These are phyloP conservation scores for Echium plantagineum DNA, from an alignment of 257 asterid species.

Conservation along the genomic window DNA sequence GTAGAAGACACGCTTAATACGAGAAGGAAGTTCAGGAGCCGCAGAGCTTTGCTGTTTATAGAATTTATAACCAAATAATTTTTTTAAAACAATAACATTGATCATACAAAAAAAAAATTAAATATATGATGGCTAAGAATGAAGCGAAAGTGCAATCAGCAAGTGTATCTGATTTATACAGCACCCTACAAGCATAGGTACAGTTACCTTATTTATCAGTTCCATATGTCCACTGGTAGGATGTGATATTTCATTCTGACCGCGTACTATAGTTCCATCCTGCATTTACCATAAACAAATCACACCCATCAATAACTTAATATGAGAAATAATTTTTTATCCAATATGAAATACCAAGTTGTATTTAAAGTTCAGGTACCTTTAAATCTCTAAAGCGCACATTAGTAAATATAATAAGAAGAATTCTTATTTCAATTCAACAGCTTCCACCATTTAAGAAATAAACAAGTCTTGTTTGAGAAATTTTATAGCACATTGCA, in stretches of 20 bases:
- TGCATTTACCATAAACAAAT: constrained; percentile 17
- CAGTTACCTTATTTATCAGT: constrained; percentile 62
- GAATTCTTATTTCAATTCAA: too few species aligned
- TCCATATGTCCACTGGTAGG: constrained; percentile 62
- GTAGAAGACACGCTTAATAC: constrained; percentile 82
- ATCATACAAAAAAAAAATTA: background rate
- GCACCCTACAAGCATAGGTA: background rate
- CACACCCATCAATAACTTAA: background rate
- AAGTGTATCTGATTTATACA: background rate
- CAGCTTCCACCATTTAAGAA: too few species aligned
- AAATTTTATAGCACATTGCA: too few species aligned
- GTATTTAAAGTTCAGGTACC: background rate
- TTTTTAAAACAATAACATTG: background rate
- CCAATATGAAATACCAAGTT: constrained; percentile 6
- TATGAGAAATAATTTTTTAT: background rate
- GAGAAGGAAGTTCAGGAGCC: constrained; percentile 60
- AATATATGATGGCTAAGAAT: background rate
- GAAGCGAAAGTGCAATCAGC: background rate
- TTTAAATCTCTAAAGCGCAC: too few species aligned
- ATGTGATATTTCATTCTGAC: constrained; percentile 95
- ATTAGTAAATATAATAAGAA: too few species aligned
- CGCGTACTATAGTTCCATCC: constrained; percentile 91
- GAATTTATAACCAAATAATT: constrained; percentile 16
- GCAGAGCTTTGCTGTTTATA: constrained; percentile 47
- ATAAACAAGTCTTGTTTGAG: too few species aligned